phyloP scores from a whole-genome alignment of 331 rosid genomes.

The Rosa hybrid region DNA sequence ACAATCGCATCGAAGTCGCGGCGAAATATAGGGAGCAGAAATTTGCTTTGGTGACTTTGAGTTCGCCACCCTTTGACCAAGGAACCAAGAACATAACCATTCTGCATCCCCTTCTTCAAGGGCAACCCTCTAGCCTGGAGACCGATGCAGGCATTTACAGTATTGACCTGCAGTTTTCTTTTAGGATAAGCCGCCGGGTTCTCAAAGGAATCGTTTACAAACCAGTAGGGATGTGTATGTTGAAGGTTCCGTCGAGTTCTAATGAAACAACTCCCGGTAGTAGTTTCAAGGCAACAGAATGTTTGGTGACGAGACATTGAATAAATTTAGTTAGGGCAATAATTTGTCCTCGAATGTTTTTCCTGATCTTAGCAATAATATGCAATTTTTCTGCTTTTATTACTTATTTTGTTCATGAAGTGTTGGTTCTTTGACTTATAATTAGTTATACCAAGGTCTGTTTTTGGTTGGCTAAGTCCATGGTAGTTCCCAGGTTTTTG shows the following conservation, averaged over 20 bases:
- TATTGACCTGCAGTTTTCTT: conserved; percentile 50
- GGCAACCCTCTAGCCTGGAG: conserved; percentile 34
- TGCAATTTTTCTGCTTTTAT: neutral
- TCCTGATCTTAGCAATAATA: neutral
- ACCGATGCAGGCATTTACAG: conserved; percentile 35
- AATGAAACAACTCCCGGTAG: neutral
- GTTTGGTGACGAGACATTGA: neutral
- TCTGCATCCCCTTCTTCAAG: conserved; percentile 36
- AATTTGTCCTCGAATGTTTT: neutral
- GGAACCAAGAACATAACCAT: conserved; percentile 55
- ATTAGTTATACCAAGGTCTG: neutral
- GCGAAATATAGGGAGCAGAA: conserved; percentile 40
- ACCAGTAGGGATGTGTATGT: conserved; percentile 16
- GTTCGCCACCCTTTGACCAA: conserved; percentile 41
- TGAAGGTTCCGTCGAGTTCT: conserved; percentile 35
- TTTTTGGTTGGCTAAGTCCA: too few species aligned
- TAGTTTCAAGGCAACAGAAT: conserved; percentile 1
- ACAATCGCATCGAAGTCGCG: conserved; percentile 30
- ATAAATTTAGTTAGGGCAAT: neutral
- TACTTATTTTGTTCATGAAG: neutral
- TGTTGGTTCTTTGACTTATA: neutral
- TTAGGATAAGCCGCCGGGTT: conserved; percentile 27
- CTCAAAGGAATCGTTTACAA: neutral
- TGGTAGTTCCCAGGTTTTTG: too few species aligned
- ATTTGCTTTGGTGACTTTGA: conserved; percentile 22